A percentile compares a stretch with the other conserved stretches of the same genome.
phyloP scores from a whole-genome alignment of 148 eudicot genomes.

The Camellia granthamiana region DNA sequence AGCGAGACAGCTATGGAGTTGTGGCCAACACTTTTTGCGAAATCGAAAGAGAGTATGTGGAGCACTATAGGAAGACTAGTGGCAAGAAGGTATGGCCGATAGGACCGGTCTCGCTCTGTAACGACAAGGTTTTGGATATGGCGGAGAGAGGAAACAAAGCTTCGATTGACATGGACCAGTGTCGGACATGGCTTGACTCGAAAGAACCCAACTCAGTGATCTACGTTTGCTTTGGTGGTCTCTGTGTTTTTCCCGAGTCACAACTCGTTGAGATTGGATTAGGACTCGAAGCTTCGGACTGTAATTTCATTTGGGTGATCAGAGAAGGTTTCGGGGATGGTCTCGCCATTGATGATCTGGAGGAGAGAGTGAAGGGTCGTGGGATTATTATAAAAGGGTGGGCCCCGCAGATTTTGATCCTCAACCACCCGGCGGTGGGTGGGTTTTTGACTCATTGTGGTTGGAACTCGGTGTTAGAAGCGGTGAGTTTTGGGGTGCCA shows the following conservation, averaged over 20 bases:
- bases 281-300: slow-evolving; percentile 15
- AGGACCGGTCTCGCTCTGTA: not conserved
- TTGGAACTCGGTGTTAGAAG: slow-evolving; percentile 23
- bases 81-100: slow-evolving; percentile 15
- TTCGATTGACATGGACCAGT: slow-evolving; percentile 6
- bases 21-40: slow-evolving; percentile 12
- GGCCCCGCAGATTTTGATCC: slow-evolving; percentile 17
- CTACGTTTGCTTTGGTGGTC: slow-evolving; percentile 14
- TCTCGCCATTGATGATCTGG: slow-evolving; percentile 6
- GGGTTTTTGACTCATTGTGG: slow-evolving; percentile 23
- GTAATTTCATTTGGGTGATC: slow-evolving; percentile 17
- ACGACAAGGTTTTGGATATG: not conserved
- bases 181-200: slow-evolving; percentile 17
- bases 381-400: slow-evolving; percentile 17
- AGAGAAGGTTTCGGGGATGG: slow-evolving; percentile 13
- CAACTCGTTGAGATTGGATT: slow-evolving; percentile 22
- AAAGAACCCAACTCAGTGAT: slow-evolving; percentile 14
- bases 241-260: slow-evolving; percentile 18
- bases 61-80: not conserved
- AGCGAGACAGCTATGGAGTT: slow-evolving; percentile 6
- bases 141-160: slow-evolving; percentile 7
- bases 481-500: slow-evolving; percentile 10
- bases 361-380: slow-evolving; percentile 15
- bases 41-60: slow-evolving; percentile 11
- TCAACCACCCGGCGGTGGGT: slow-evolving; percentile 20